Percentiles rank a stretch among this genome's conserved stretches.
phyloP scores from a whole-genome alignment of 129 eudicot species.

The Artemisia argyi region DNA sequence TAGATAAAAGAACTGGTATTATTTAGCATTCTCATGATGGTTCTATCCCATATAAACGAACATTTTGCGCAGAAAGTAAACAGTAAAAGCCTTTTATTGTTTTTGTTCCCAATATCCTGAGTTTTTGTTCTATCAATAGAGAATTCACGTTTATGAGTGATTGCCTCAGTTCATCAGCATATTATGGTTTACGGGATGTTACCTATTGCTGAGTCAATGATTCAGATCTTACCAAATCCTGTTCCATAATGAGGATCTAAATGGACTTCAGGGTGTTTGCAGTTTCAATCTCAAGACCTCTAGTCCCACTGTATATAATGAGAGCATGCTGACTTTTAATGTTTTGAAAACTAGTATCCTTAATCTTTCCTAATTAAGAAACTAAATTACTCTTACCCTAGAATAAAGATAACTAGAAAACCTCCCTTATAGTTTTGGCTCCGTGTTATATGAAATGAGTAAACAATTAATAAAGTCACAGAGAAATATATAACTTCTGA shows the following conservation, averaged over 20 bases:
- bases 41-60: neutral
- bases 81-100: neutral
- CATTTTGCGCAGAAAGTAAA: neutral
- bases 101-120: neutral
- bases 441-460: constrained; percentile 8
- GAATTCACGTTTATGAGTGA: too few species aligned
- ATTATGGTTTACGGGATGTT: too few species aligned
- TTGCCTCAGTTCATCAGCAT: too few species aligned
- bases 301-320: too few species aligned
- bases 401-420: neutral
- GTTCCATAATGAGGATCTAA: neutral
- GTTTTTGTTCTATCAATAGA: neutral
- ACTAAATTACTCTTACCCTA: too few species aligned
- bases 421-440: neutral
- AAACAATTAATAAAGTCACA: neutral
- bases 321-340: too few species aligned
- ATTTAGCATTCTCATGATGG: neutral
- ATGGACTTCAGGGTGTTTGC: neutral
- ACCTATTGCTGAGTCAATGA: too few species aligned
- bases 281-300: too few species aligned
- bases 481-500: neutral
- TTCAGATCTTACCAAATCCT: too few species aligned
- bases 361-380: too few species aligned
- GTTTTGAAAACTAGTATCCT: too few species aligned
- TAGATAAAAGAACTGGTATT: neutral